Conservation (phyloP, 129 eudicot species). For the Helichrysum umbraculigerum region DNA sequence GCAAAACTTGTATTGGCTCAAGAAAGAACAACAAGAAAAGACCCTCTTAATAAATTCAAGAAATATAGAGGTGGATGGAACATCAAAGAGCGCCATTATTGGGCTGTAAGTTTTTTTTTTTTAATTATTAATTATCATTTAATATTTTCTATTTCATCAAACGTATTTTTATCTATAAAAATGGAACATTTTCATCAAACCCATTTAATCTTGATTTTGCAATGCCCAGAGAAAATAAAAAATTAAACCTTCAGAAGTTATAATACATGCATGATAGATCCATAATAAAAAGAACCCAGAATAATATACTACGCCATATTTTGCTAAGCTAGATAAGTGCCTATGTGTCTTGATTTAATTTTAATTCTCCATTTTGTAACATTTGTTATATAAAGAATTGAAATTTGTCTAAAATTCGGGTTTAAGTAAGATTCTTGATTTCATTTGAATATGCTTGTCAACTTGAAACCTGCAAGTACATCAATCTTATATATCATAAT, state of each 20-base stretch:
- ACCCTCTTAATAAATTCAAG: slow-evolving; percentile 64
- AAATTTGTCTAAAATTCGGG: neutral
- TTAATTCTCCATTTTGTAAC: no score
- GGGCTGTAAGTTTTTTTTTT: slow-evolving; percentile 74
- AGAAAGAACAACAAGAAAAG: slow-evolving; percentile 72
- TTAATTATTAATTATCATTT: neutral
- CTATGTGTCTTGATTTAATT: no score
- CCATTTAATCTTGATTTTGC: slow-evolving; percentile 12
- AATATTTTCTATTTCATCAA: neutral
- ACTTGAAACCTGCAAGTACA: neutral
- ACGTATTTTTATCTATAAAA: neutral
- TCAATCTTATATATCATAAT: no score
- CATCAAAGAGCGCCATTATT: slow-evolving; percentile 79
- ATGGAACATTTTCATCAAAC: neutral
- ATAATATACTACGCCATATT: neutral
- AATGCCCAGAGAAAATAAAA: no score
- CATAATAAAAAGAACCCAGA: neutral
- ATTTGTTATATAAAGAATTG: neutral
- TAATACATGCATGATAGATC: no score
- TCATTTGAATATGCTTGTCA: neutral
- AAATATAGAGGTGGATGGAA: slow-evolving; percentile 79
- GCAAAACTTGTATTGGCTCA: slow-evolving; percentile 73
- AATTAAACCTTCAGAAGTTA: no score
- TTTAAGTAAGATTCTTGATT: slow-evolving; percentile 21
- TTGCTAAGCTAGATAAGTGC: no score